Conservation (phyloP, 495 filamentous ascomycete species). For the Usnea hakonensis region DNA sequence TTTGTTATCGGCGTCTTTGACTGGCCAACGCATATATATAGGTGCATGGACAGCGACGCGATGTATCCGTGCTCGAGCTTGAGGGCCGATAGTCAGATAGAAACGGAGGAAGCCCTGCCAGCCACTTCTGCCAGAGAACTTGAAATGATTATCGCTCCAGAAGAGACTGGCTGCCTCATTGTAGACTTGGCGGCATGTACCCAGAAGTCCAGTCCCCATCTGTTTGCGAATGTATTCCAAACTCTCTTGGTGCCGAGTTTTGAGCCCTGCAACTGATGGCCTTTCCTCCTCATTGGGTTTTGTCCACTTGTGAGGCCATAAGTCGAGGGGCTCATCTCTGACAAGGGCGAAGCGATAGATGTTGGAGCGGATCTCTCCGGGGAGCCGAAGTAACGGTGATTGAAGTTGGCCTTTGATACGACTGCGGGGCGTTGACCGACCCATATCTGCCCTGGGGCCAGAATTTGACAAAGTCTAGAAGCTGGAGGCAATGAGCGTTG, state of each 20-base stretch:
- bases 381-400: conserved; percentile 34
- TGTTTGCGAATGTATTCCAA: conserved; percentile 21
- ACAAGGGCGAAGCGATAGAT: conserved; percentile 31
- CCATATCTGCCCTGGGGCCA: neutral
- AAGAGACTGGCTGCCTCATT: conserved; percentile 17
- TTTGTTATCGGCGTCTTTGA: conserved; percentile 18
- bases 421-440: conserved; percentile 2
- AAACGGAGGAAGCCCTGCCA: conserved; percentile 25
- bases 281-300: conserved; percentile 4
- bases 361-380: conserved; percentile 34
- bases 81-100: conserved; percentile 21
- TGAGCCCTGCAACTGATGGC: conserved; percentile 9
- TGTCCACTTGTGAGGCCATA: conserved; percentile 24
- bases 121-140: conserved; percentile 20
- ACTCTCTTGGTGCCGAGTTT: conserved; percentile 20
- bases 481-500: neutral
- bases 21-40: conserved; percentile 20
- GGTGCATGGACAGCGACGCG: conserved; percentile 20
- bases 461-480: neutral
- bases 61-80: conserved; percentile 18
- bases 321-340: conserved; percentile 18
- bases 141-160: conserved; percentile 19
- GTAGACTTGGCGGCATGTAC: conserved; percentile 21
- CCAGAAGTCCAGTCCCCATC: conserved; percentile 19
- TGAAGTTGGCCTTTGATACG: conserved; percentile 16